phyloP scores from a whole-genome alignment of 495 filamentous ascomycete species.

The Tuber microsphaerosporum region DNA sequence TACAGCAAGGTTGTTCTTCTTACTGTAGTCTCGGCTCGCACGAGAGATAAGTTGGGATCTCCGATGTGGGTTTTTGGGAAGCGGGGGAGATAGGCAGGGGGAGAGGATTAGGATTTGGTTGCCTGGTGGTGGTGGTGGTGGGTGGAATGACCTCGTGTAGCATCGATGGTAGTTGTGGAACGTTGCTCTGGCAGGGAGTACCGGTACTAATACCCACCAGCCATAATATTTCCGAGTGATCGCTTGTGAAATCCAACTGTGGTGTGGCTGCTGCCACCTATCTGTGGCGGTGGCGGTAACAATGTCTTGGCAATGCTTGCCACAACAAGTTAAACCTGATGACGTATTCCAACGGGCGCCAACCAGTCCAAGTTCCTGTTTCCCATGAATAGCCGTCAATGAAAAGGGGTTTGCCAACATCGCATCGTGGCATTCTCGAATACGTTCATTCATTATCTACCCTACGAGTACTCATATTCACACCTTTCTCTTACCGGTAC shows the following conservation, averaged over 20 bases:
- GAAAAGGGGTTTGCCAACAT: neutral
- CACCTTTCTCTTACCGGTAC: neutral
- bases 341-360: neutral
- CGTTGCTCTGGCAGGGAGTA: neutral
- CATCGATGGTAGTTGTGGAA: neutral
- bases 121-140: no score
- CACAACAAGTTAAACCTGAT: neutral
- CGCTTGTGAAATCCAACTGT: neutral
- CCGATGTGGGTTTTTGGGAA: neutral
- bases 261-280: neutral
- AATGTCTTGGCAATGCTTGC: neutral
- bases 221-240: neutral
- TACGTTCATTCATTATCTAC: neutral
- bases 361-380: neutral
- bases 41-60: neutral
- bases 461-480: neutral
- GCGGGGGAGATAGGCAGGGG: neutral
- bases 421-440: neutral
- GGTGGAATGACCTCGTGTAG: no score
- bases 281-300: neutral
- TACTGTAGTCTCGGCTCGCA: neutral
- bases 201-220: no score
- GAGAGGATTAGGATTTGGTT: neutral
- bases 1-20: neutral
- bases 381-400: neutral